Evolutionary conservation across 768 basidiomycete species (phyloP).

Genomic region (Lentinula detonsa): DNA sequence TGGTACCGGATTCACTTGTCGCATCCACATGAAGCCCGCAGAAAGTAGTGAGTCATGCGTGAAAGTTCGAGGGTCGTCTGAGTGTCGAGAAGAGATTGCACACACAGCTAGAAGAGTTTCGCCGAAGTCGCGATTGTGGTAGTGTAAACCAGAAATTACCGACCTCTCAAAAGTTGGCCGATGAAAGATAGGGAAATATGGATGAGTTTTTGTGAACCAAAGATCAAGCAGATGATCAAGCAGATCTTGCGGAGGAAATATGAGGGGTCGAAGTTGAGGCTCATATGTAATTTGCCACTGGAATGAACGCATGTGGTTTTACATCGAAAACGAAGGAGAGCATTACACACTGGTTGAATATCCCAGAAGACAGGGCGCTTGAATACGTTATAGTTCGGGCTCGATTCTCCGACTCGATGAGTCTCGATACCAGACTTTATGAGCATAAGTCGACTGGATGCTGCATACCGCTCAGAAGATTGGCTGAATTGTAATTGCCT

Average conservation of each 20-base stretch:
- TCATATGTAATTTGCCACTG: slow-evolving; percentile 2
- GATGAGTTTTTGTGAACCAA: slow-evolving; percentile 42
- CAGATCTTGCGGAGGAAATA: slow-evolving; percentile 48
- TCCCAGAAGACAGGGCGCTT: not conserved
- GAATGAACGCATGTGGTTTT: not conserved
- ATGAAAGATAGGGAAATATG: slow-evolving; percentile 43
- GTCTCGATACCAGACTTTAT: not conserved
- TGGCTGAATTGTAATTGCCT: not conserved
- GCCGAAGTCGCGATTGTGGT: slow-evolving; percentile 32
- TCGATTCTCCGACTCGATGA: no score
- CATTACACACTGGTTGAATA: not conserved
- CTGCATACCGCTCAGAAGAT: not conserved
- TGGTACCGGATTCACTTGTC: slow-evolving; percentile 28
- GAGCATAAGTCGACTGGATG: not conserved
- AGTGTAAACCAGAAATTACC: slow-evolving; percentile 23
- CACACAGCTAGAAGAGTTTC: slow-evolving; percentile 39
- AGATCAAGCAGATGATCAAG: slow-evolving; percentile 36
- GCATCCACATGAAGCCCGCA: slow-evolving; percentile 35
- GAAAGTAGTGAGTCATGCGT: slow-evolving; percentile 28
- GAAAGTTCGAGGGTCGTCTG: slow-evolving; percentile 24
- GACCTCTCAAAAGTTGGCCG: slow-evolving; percentile 38
- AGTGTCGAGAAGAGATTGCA: slow-evolving; percentile 34
- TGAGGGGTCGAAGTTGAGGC: not conserved
- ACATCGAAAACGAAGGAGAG: not conserved
- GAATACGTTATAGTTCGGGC: not conserved